Percentiles rank a stretch among this genome's conserved stretches.
Evolutionary conservation across 345 rosid species (phyloP).

Genomic region (Camelina neglecta): DNA sequence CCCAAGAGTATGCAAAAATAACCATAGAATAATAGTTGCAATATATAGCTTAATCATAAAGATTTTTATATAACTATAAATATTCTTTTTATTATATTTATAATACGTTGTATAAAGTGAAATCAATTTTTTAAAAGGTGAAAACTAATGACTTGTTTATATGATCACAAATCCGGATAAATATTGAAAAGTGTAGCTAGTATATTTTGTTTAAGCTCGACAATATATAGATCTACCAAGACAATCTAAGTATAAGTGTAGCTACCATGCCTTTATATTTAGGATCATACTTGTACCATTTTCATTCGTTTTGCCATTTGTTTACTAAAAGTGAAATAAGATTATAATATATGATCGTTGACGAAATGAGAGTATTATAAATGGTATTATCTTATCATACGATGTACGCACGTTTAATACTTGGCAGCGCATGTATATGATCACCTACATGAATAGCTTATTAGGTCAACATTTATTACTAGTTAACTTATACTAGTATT

Average conservation of each 20-base stretch:
- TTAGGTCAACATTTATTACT: slow-evolving; percentile 23
- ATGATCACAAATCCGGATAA: too few species aligned
- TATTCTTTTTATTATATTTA: too few species aligned
- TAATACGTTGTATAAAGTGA: too few species aligned
- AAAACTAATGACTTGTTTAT: too few species aligned
- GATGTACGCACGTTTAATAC: slow-evolving; percentile 38
- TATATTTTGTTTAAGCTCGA: too few species aligned
- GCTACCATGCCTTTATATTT: background rate
- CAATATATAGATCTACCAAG: background rate
- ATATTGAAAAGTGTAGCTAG: too few species aligned
- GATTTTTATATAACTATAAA: background rate
- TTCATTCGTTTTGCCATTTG: slow-evolving; percentile 27
- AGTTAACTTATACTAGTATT: background rate
- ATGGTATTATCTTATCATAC: slow-evolving; percentile 16
- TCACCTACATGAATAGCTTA: slow-evolving; percentile 11
- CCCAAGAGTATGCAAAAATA: background rate
- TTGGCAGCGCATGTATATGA: slow-evolving; percentile 34
- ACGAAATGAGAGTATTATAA: background rate
- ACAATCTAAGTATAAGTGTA: background rate
- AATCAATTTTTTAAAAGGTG: too few species aligned
- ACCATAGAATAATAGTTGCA: background rate
- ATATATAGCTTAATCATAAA: background rate
- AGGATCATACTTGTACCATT: slow-evolving; percentile 1
- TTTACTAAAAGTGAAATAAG: background rate
- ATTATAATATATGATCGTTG: slow-evolving; percentile 7